phyloP scores from a whole-genome alignment of 345 rosid genomes.

The Linum lewisii region DNA sequence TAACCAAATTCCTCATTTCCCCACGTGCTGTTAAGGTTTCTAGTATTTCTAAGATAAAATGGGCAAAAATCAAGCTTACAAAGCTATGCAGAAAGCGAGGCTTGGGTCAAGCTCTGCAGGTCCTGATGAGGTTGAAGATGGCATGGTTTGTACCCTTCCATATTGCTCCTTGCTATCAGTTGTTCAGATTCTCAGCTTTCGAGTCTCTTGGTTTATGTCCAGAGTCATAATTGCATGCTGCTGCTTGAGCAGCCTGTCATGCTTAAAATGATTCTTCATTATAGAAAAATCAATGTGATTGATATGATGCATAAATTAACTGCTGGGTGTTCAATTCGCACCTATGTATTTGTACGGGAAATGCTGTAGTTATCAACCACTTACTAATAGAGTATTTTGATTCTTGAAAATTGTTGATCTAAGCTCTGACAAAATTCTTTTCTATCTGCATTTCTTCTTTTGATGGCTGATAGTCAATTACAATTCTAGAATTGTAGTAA shows the following conservation, averaged over 20 bases:
- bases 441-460: not conserved
- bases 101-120: slow-evolving; percentile 75
- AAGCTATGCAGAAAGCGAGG: slow-evolving; percentile 96
- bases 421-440: not conserved
- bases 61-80: slow-evolving; percentile 99
- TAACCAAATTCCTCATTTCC: not conserved
- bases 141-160: slow-evolving; percentile 98
- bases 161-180: slow-evolving; percentile 15
- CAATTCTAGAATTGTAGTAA: not conserved
- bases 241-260: not conserved
- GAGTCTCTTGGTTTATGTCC: not conserved
- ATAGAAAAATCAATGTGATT: not conserved
- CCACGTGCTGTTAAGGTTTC: not conserved
- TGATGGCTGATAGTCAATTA: not conserved
- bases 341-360: too few species aligned
- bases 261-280: not conserved
- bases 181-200: not conserved
- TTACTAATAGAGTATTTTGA: not conserved
- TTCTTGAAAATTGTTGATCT: not conserved
- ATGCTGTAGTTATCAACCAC: not conserved
- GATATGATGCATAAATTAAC: not conserved
- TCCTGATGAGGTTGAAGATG: slow-evolving; percentile 89
- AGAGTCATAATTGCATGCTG: not conserved
- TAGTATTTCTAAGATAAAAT: slow-evolving; percentile 22
- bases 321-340: not conserved